Conservation (phyloP, 192 early-diverging fungal genomes). For the Umbelopsis ramanniana region DNA sequence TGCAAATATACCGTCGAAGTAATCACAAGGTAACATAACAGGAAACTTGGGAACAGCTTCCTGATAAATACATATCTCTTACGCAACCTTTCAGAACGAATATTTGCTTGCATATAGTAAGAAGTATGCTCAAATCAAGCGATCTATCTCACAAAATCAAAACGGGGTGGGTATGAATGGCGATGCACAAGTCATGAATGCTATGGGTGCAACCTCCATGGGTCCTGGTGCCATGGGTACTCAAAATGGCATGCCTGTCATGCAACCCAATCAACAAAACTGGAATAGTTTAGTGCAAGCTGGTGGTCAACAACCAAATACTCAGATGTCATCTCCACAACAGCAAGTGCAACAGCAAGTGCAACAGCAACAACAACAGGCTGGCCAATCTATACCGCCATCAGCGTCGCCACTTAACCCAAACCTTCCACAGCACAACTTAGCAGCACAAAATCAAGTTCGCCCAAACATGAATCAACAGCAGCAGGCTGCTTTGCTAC, state of each 20-base stretch:
- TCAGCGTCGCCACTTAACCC: constrained; percentile 3
- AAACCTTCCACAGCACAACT: constrained; percentile 16
- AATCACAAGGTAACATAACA: constrained; percentile 33
- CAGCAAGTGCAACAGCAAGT: constrained; percentile 20
- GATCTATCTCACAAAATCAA: not conserved
- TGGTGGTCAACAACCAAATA: constrained; percentile 1
- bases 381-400: constrained; percentile 4
- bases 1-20: constrained; percentile 29
- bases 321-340: not conserved
- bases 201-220: not conserved
- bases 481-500: constrained; percentile 24
- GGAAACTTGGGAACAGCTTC: not conserved
- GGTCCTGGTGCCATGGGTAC: not conserved
- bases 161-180: constrained; percentile 3
- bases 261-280: constrained; percentile 16
- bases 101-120: constrained; percentile 34
- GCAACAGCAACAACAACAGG: constrained; percentile 17
- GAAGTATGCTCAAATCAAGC: constrained; percentile 36
- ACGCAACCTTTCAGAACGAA: constrained; percentile 32
- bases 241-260: not conserved
- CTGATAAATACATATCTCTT: not conserved
- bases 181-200: constrained; percentile 14
- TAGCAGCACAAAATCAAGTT: constrained; percentile 19
- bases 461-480: constrained; percentile 20
- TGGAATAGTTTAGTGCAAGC: constrained; percentile 1